A percentile compares a stretch with the other conserved stretches of the same genome.
Conservation (phyloP, 2,329 filamentous ascomycete species). For the Rhynchosporium agropyri region DNA sequence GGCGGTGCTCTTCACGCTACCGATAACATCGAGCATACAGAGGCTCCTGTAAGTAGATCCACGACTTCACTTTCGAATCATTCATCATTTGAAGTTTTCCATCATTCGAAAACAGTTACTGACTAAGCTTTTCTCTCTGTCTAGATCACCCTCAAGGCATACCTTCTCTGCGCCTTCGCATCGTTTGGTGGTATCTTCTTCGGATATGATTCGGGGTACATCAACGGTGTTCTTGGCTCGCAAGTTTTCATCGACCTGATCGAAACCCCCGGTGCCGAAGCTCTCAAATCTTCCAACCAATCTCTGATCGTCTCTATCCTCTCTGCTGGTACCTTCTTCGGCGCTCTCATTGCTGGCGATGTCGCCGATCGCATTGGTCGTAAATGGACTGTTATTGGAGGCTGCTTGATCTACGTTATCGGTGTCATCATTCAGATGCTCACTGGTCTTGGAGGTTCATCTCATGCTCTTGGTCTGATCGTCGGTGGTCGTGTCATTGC, state of each 20-base stretch:
- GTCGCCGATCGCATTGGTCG: constrained; percentile 74
- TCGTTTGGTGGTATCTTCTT: constrained; percentile 59
- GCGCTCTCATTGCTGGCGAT: constrained; percentile 76
- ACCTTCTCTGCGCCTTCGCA: constrained; percentile 68
- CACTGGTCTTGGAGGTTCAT: constrained; percentile 53
- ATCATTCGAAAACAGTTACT: background rate
- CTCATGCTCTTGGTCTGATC: constrained; percentile 60
- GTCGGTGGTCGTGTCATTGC: constrained; percentile 75
- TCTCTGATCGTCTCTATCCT: constrained; percentile 52
- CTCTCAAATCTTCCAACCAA: constrained; percentile 68
- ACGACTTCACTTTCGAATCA: background rate
- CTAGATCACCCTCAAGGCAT: constrained; percentile 63
- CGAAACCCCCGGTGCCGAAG: constrained; percentile 47
- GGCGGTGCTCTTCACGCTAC: constrained; percentile 30
- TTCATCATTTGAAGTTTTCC: background rate
- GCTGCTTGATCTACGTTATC: constrained; percentile 69
- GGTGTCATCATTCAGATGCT: constrained; percentile 65
- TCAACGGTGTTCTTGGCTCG: constrained; percentile 63
- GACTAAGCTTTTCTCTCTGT: background rate
- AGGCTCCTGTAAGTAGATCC: constrained; percentile 54
- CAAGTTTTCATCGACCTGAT: constrained; percentile 43
- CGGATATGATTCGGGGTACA: constrained; percentile 77
- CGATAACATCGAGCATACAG: constrained; percentile 59
- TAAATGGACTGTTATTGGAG: constrained; percentile 66
- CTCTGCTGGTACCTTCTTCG: constrained; percentile 79